Evolutionary conservation across 805 yeast genomes (phyloP), one percentile per base, ranked within the genome.

Genomic region (Yamadazyma sp.): DNA sequence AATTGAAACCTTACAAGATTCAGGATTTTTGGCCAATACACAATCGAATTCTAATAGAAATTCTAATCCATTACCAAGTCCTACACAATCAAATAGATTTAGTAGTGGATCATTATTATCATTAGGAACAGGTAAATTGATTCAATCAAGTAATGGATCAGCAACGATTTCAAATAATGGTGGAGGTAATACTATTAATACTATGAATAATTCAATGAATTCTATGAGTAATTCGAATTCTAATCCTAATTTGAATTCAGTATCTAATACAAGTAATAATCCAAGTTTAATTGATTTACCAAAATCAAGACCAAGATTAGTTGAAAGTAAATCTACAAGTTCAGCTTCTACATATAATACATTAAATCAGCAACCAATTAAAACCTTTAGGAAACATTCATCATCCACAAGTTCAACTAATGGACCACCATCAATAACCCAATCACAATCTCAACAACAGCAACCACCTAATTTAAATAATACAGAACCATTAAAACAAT

Each of bases 401-500:
- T 37, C 42, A 7, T 31, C 33, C 30, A 36, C 40, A 7, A 32
- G 38, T 10, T 27, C 47, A 16, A 15, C 36, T 5, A 6, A 27
- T 11, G 22, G 12, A 7, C 27, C 27, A n/a, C 30, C 30, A 14
- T 11, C 11, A 15, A 18, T n/a, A 23, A 10, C 23, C 5, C 15
- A 27, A 4, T 17, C 28, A 50, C 52, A 4, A 50, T 60, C 29
- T 31, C 54, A 6, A 38, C 62, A 8, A 49, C 62, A 1, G 11
- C 15, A 16, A 12, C 18, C 18, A 11, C 11, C 43, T 8, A 17
- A 38, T 5, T 4, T 46, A 14, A 28, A 15, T 26, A 30, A 51
- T 64, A 10, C 33, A 37, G 95, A 87, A 50, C 94, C 95, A 0
- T 68, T 87, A 45, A 85, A 86, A 49, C 93, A 86, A 48, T 61